A percentile compares a stretch with the other conserved stretches of the same genome.
Evolutionary conservation across 805 yeast genomes (phyloP).

Genomic region (Saccharomyces kudriavzevii): DNA sequence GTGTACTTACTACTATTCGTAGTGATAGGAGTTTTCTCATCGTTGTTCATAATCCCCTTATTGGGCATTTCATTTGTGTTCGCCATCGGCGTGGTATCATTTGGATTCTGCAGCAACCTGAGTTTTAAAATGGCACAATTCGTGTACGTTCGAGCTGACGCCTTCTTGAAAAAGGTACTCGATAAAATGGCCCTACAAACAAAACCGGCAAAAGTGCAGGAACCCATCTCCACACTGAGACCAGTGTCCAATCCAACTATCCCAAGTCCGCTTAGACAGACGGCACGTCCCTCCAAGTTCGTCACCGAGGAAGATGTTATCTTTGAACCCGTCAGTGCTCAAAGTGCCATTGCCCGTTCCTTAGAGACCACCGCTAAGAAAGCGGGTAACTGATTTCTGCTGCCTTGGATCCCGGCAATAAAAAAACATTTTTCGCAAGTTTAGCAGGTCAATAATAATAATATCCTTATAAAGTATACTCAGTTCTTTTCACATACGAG

Average conservation of each 20-base stretch:
- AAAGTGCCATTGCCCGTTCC: conserved; percentile 12
- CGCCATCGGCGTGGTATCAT: conserved; percentile 22
- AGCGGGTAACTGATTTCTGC: not conserved
- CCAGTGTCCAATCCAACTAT: not conserved
- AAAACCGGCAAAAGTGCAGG: conserved; percentile 1
- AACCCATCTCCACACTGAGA: not conserved
- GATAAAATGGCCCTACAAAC: conserved; percentile 13
- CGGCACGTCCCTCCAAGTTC: not conserved
- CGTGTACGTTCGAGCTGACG: conserved; percentile 18
- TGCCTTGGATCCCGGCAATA: not conserved
- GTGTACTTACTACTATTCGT: conserved; percentile 20
- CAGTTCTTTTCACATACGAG: not conserved
- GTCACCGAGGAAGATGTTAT: not conserved
- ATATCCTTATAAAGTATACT: not conserved
- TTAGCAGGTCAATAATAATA: not conserved
- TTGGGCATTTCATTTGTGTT: conserved; percentile 21
- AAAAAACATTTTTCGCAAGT: not conserved
- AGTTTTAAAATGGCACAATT: conserved; percentile 21
- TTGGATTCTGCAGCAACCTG: conserved; percentile 25
- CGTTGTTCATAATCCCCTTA: conserved; percentile 24
- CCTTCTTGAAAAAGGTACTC: conserved; percentile 11
- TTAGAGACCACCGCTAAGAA: conserved; percentile 2
- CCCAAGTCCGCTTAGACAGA: not conserved
- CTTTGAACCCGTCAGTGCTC: conserved; percentile 4
- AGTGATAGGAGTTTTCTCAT: conserved; percentile 14